Evolutionary conservation across 1,284 basidiomycete species (phyloP), one percentile per base, ranked within the genome.

Genomic region (Pyrrhoderma noxium): DNA sequence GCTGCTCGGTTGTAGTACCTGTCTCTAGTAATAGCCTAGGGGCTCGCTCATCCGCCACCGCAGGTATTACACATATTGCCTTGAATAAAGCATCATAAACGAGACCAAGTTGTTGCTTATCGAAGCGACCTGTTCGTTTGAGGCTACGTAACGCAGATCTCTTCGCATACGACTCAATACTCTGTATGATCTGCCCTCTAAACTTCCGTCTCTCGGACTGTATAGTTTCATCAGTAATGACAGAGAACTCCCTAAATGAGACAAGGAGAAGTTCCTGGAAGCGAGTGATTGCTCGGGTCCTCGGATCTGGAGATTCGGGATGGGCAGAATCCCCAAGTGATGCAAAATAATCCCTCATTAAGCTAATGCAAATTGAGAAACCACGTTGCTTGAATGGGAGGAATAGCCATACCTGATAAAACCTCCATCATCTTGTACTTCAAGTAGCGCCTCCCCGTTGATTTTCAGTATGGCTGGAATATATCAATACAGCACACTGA

Each of bases 231-330:
- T 98, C 94, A 0, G 92, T 95, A 65, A 99, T 95, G 57, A 93
- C 77, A 21, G 93, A 88, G 66, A 99, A 99, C 67, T 99, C 96
- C 51, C 96, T 82, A 79, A 97, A 97, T 1, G 94, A 94, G 49
- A 97, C 86, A 4, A 97, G 83, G 11, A 95, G 80, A 2, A 99
- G 80, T 68, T 99, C 94, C 67, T 99, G 96, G 77, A 99, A 99
- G 56, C 91, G 89, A 18, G 95, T 98, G 61, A 99, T 96, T 39
- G 93, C 91, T 16, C 93, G 88, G 5, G 92, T 82, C 18, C 93
- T 85, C 2, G 94, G 87, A 61, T 99, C 94, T 2, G 77, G 67
- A 35, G 95, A 92, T 56, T 86, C 71, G 0, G 96, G 95, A 64
- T 99, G 92, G 0, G 95, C 96, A 3, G 94, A 95, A 21, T 95